Evolutionary conservation across 177 flowering plant genomes (phyloP).

Genomic region (Tripterygium wilfordii): DNA sequence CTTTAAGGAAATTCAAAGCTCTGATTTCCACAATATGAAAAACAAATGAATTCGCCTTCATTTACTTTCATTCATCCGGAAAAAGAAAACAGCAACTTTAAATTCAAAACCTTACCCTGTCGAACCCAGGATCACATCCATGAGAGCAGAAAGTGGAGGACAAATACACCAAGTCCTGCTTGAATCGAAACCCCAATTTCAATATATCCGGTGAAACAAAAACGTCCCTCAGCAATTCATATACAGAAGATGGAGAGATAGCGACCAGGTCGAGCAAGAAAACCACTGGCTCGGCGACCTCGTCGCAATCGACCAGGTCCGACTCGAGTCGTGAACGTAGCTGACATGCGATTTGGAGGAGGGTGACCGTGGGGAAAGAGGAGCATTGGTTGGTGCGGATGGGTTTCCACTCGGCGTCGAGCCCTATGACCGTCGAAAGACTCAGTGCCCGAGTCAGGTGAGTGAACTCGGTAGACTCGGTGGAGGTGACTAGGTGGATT

Average conservation of each 20-base stretch:
- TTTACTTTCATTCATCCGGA: no score
- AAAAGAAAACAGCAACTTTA: neutral
- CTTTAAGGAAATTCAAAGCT: no score
- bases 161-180: conserved; percentile 80
- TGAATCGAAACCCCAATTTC: conserved; percentile 79
- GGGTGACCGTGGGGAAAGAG: conserved; percentile 68
- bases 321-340: conserved; percentile 13
- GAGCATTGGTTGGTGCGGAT: conserved; percentile 23
- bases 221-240: conserved; percentile 47
- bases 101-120: conserved; percentile 35
- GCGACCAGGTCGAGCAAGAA: conserved; percentile 62
- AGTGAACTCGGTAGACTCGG: conserved; percentile 72
- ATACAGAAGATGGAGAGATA: conserved; percentile 44
- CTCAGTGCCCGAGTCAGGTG: conserved; percentile 38
- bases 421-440: conserved; percentile 58
- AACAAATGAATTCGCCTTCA: no score
- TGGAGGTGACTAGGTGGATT: conserved; percentile 44
- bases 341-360: conserved; percentile 86
- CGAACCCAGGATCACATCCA: conserved; percentile 67
- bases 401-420: conserved; percentile 98
- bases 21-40: no score
- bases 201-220: conserved; percentile 56
- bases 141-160: conserved; percentile 64
- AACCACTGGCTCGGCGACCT: conserved; percentile 27
- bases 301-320: conserved; percentile 9